These are phyloP conservation scores for Puccinia polysora DNA, from an alignment of 1,284 basidiomycete genomes.

Conservation along the genomic window DNA sequence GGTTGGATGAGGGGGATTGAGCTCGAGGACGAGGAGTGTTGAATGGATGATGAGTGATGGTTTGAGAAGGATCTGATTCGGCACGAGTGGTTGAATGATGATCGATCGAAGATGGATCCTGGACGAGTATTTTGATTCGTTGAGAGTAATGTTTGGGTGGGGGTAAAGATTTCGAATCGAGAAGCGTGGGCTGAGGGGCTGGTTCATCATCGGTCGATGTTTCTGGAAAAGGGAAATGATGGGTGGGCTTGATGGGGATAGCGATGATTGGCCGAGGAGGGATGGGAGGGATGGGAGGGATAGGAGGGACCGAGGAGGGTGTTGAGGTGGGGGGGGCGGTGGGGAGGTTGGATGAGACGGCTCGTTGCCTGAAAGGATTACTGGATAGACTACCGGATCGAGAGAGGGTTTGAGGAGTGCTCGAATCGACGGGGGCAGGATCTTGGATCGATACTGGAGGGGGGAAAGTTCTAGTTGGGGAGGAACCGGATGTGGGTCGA, in stretches of 20 bases:
- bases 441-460: background rate
- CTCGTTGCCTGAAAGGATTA: constrained; percentile 14
- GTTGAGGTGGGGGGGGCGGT: background rate
- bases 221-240: background rate
- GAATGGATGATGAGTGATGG: background rate
- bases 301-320: background rate
- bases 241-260: background rate
- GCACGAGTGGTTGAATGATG: background rate
- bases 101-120: background rate
- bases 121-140: background rate
- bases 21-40: too few relatives aligned
- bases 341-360: background rate
- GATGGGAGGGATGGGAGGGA: constrained; percentile 11
- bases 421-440: too few relatives aligned
- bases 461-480: too few relatives aligned
- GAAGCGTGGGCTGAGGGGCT: constrained; percentile 3
- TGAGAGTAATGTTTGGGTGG: constrained; percentile 36
- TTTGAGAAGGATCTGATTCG: background rate
- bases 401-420: too few relatives aligned
- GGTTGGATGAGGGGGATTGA: background rate
- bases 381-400: too few relatives aligned
- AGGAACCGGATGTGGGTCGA: too few relatives aligned
- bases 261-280: background rate
- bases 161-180: constrained; percentile 3
- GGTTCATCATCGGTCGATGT: background rate